Conservation (phyloP, 1,284 basidiomycete genomes). For the Heterobasidion occidentale region DNA sequence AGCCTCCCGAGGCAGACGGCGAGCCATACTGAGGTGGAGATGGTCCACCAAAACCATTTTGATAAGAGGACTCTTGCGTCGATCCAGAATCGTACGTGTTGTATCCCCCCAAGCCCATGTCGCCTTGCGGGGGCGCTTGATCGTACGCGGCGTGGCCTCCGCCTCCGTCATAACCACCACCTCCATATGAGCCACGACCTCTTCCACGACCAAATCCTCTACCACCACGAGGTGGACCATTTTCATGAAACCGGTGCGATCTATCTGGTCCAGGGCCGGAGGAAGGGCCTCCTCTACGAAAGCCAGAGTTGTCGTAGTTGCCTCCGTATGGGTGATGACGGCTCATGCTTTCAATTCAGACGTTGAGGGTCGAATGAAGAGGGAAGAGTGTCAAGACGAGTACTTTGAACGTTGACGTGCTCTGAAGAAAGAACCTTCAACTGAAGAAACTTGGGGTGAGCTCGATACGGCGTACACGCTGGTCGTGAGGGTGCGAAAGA, state of each 20-base stretch:
- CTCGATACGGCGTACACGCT: not conserved
- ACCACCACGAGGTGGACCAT: slow-evolving; percentile 56
- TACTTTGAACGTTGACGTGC: not conserved
- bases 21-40: slow-evolving; percentile 35
- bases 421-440: not conserved
- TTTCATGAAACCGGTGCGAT: slow-evolving; percentile 55
- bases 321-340: slow-evolving; percentile 79
- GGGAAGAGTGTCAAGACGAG: not conserved
- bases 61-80: slow-evolving; percentile 60
- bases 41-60: slow-evolving; percentile 41
- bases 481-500: not conserved
- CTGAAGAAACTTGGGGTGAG: not conserved
- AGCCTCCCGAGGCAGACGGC: slow-evolving; percentile 35
- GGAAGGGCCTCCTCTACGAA: slow-evolving; percentile 52
- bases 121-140: slow-evolving; percentile 52
- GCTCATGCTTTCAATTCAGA: slow-evolving; percentile 49
- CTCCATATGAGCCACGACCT: slow-evolving; percentile 36
- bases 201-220: slow-evolving; percentile 49
- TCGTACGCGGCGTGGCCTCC: slow-evolving; percentile 49
- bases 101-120: slow-evolving; percentile 42
- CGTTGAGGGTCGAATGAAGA: slow-evolving; percentile 16
- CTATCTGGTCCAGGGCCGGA: slow-evolving; percentile 64
- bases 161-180: slow-evolving; percentile 35
- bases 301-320: slow-evolving; percentile 52
- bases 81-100: slow-evolving; percentile 53